These are phyloP conservation scores for Mucor plumbeus DNA, from an alignment of 371 early-diverging fungal genomes.

Conservation along the genomic window DNA sequence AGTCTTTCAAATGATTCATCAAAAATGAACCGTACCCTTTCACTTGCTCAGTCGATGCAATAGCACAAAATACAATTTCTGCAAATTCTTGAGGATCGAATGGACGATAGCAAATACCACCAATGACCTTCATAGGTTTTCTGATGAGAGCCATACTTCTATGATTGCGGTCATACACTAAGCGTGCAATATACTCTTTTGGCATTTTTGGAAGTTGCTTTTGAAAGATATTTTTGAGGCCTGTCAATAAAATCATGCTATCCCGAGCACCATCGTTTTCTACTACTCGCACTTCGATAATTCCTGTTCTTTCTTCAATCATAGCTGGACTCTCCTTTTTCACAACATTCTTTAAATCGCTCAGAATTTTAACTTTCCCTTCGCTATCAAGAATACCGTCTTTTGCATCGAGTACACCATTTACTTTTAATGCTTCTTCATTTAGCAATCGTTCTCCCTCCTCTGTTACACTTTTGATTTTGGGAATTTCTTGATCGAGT, in stretches of 20 bases:
- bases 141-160: conserved; percentile 72
- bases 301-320: conserved; percentile 71
- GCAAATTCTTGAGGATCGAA: conserved; percentile 92
- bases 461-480: conserved; percentile 22
- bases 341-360: conserved; percentile 26
- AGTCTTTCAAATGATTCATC: conserved; percentile 95
- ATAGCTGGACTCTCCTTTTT: conserved; percentile 54
- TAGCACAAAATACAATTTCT: conserved; percentile 99
- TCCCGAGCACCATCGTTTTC: conserved; percentile 78
- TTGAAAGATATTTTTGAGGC: conserved; percentile 96
- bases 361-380: conserved; percentile 26
- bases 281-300: conserved; percentile 76
- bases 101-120: conserved; percentile 97
- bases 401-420: conserved; percentile 30
- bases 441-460: conserved; percentile 25
- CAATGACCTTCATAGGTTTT: conserved; percentile 81
- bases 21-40: conserved; percentile 95
- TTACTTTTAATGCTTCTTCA: conserved; percentile 27
- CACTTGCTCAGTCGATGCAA: conserved; percentile 94
- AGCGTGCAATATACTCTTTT: conserved; percentile 96
- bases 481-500: conserved; percentile 16
- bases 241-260: conserved; percentile 88
- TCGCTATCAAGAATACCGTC: conserved; percentile 21
- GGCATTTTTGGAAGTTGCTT: conserved; percentile 99
- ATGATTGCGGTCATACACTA: conserved; percentile 97